Base-by-base conservation (phyloP, 225 moss, liverwort and hornwort genomes). In the Pseudisothecium myosuroides region DNA sequence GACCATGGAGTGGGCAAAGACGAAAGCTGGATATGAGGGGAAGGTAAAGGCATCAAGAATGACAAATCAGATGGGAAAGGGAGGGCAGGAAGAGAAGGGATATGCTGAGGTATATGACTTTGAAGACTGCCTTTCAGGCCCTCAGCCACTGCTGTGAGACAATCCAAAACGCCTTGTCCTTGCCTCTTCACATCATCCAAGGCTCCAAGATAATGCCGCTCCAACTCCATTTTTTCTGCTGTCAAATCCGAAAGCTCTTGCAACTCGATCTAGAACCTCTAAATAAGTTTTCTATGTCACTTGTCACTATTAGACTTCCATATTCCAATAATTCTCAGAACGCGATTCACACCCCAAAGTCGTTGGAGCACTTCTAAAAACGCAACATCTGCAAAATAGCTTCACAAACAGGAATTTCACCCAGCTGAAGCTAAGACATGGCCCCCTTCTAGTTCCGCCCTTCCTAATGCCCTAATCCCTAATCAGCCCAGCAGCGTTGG, bases 101-200 rank as follows among this genome's bases (percentile, higher is more conserved):
- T 90, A 37, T 90, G 84, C 64, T 90, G 92, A 45, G 91, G 94
- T 37, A 94, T 89, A 18, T 94, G 95, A 62, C 91, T 93, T 83
- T 96, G 94, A 69, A 96, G 91, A 63, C 94, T 90, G 81, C 93
- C 92, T 84, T 94, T 93, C 84, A 96, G 88, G 26, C 96, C 93
- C 86, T 95, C 95, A 26, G 95, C 94, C 68, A 95, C 89, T 24
- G 96, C 90, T 80, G 91, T 90, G 47, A 96, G 89, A 62, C 91
- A 92, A 60, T 94, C 94, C 82, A 91, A 89, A 56, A 96, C 90
- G 31, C 91, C 93, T 89, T 95, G 94, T 31, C 95, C 95, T 89
- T 95, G 96, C 93, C 93, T 92, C 87, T 93, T 92, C 84, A 95
- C 90, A 34, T 95, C 95, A 89, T 93, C 93, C 96, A 95, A 94